A percentile compares a stretch with the other conserved stretches of the same genome.
Conservation (phyloP, 768 basidiomycete genomes). For the Panaeolus papilionaceus region DNA sequence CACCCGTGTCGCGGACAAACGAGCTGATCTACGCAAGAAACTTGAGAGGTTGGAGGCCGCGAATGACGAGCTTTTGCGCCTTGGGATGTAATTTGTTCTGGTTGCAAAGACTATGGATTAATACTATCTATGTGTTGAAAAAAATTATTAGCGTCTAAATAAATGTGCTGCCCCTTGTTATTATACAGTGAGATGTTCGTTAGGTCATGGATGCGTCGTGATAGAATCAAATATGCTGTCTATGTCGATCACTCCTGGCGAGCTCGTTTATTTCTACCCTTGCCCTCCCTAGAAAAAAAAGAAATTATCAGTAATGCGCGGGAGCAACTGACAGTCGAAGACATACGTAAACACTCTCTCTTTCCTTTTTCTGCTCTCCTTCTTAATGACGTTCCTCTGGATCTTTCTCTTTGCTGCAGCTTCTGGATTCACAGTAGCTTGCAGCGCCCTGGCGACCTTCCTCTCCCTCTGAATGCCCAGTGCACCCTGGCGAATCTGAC, state of each 20-base stretch:
- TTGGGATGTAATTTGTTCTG: slow-evolving; percentile 15
- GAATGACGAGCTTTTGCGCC: slow-evolving; percentile 40
- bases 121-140: background rate
- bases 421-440: slow-evolving; percentile 76
- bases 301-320: background rate
- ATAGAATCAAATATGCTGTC: background rate
- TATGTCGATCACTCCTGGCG: slow-evolving; percentile 7
- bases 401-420: slow-evolving; percentile 77
- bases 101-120: background rate
- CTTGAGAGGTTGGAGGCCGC: slow-evolving; percentile 53
- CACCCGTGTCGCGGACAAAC: slow-evolving; percentile 41
- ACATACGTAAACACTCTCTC: slow-evolving; percentile 63
- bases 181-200: slow-evolving; percentile 2
- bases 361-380: slow-evolving; percentile 87
- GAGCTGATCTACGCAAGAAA: slow-evolving; percentile 56
- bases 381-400: slow-evolving; percentile 77
- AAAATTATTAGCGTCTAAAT: background rate
- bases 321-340: background rate
- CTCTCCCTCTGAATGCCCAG: slow-evolving; percentile 74
- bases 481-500: slow-evolving; percentile 75
- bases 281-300: background rate
- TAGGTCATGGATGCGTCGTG: background rate
- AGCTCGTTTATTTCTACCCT: slow-evolving; percentile 15
- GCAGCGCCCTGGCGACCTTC: slow-evolving; percentile 61
- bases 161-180: background rate